Evolutionary conservation across 83 land plant species (phyloP), one percentile per base, ranked within the genome.

Genomic region (Picea abies): DNA sequence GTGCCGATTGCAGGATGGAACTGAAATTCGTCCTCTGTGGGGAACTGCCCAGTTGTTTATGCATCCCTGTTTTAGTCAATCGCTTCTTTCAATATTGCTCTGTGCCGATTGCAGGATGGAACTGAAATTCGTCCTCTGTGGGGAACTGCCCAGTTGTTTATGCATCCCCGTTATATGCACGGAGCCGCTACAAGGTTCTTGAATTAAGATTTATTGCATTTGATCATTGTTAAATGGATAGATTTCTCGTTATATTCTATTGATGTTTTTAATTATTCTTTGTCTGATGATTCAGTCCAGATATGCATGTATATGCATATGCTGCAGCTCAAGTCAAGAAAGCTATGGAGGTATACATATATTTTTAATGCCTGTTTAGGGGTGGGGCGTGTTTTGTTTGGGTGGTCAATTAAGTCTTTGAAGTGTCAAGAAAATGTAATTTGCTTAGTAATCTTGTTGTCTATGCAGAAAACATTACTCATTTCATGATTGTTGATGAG

Each of bases 321-420:
- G 94, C 96, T 85, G 99, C 98, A 41, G 99, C 99, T 19, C 99
- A 97, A 86, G 99, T 97, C 78, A 97, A 97, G 93, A 97, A 97
- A 85, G 98, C 99, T 65, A 91, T 97, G 88, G 99, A 97, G 99
- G 99, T 97, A 56, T 52, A 52, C 11, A 52, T 52, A 52, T 52
- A 52, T 52, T 52, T 52, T 52, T 10, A 52, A 52, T 52, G 12
- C 56, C 56, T 52, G 2, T 52, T 52, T 11, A 52, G 56, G 56
- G 56, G 56, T 10, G 11, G 12, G 12, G 12, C 0, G 44, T 41
- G 44, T 41, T 5, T 6, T 29, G 29, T 29, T 29, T 29, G 29
- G 29, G 56, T 10, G 12, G 1, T 3, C 56, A 10, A 11, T 52
- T 52, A 52, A 52, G 56, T 52, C 56, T 52, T 10, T 52, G 56